These are phyloP conservation scores for Cadophora gregata DNA, from an alignment of 2,329 filamentous ascomycete species.

Conservation along the genomic window DNA sequence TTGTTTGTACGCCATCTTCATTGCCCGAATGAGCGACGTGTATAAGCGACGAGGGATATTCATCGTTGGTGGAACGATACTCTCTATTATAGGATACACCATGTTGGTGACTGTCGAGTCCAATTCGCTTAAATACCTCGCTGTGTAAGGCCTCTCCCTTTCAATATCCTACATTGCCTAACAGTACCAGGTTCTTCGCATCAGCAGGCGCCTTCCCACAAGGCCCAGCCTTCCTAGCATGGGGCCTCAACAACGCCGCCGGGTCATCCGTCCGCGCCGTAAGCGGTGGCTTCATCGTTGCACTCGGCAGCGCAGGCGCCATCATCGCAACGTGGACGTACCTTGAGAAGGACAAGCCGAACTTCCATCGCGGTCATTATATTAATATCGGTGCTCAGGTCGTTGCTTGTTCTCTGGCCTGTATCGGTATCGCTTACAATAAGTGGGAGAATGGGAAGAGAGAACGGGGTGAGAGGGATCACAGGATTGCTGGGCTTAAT, in stretches of 20 bases:
- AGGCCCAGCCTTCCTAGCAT: conserved; percentile 52
- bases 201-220: conserved; percentile 52
- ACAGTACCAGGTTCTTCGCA: conserved; percentile 46
- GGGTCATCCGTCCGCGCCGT: conserved; percentile 51
- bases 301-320: conserved; percentile 51
- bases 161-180: neutral
- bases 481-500: conserved; percentile 48
- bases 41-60: conserved; percentile 52
- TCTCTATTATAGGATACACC: conserved; percentile 45
- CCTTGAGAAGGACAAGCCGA: conserved; percentile 44
- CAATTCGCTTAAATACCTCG: conserved; percentile 47
- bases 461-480: conserved; percentile 47
- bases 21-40: conserved; percentile 57
- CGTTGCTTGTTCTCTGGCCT: conserved; percentile 45
- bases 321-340: conserved; percentile 55
- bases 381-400: conserved; percentile 52
- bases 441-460: conserved; percentile 53
- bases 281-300: conserved; percentile 35
- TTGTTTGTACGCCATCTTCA: conserved; percentile 60
- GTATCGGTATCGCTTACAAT: conserved; percentile 49
- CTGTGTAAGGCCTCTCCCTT: conserved; percentile 37
- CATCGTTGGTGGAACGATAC: conserved; percentile 51
- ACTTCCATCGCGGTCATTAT: conserved; percentile 47
- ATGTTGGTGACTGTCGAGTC: conserved; percentile 43
- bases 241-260: conserved; percentile 54